Evolutionary conservation across 148 eudicot genomes (phyloP).

Genomic region (Vaccinium myrtillus): DNA sequence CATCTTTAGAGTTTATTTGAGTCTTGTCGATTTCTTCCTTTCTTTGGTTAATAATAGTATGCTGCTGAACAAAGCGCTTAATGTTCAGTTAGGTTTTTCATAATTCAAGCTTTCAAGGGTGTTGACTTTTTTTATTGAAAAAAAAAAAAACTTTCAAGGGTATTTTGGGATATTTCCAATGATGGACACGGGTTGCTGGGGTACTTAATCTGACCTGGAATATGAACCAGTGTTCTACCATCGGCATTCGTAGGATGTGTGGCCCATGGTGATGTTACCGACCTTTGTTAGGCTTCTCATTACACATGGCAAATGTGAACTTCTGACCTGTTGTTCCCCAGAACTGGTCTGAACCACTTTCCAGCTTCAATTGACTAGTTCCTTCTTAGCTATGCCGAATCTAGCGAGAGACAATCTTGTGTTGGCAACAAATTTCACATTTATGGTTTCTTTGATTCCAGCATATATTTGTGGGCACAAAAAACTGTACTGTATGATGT

Average conservation of each 20-base stretch:
- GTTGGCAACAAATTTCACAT: neutral
- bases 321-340: neutral
- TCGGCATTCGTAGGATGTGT: neutral
- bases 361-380: constrained; percentile 1
- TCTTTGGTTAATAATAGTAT: neutral
- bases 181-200: neutral
- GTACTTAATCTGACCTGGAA: neutral
- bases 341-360: neutral
- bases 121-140: neutral
- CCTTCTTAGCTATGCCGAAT: neutral
- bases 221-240: neutral
- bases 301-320: neutral
- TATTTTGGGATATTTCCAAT: neutral
- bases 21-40: neutral
- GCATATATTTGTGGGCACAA: neutral
- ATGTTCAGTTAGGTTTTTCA: neutral
- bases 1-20: neutral
- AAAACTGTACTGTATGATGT: neutral
- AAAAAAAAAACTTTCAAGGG: neutral
- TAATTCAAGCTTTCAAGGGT: neutral
- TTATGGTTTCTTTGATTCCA: neutral
- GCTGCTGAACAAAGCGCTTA: neutral
- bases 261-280: neutral
- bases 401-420: neutral
- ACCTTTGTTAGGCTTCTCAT: neutral